A percentile compares a stretch with the other conserved stretches of the same genome.
phyloP scores from a whole-genome alignment of 1,139 yeast species.

The Kurtzmaniella quercitrusa region DNA sequence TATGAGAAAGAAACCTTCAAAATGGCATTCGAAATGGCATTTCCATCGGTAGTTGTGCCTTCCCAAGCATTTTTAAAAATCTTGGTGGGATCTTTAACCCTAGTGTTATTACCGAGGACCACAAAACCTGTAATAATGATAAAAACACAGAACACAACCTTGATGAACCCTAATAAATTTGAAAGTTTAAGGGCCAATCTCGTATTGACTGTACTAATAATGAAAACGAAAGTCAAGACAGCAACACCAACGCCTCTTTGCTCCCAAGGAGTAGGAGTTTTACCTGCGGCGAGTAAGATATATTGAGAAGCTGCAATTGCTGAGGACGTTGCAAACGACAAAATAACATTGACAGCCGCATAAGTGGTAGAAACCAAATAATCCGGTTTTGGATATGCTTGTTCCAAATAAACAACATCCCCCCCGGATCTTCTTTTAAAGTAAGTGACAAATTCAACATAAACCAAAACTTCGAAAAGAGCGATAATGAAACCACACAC shows the following conservation, averaged over 20 bases:
- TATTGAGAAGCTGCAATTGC: slow-evolving; percentile 41
- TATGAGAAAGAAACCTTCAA: slow-evolving; percentile 40
- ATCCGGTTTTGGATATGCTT: slow-evolving; percentile 37
- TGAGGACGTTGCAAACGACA: slow-evolving; percentile 37
- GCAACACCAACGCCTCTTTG: slow-evolving; percentile 41
- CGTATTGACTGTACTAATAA: slow-evolving; percentile 25
- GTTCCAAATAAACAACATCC: slow-evolving; percentile 41
- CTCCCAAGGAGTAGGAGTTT: slow-evolving; percentile 32
- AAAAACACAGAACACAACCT: slow-evolving; percentile 33
- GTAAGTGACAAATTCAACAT: slow-evolving; percentile 37
- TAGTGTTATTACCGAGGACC: slow-evolving; percentile 36
- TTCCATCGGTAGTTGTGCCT: slow-evolving; percentile 38
- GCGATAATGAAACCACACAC: slow-evolving; percentile 34
- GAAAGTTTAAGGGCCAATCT: slow-evolving; percentile 29
- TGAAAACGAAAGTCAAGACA: slow-evolving; percentile 25
- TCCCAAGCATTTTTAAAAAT: slow-evolving; percentile 34
- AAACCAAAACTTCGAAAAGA: slow-evolving; percentile 28
- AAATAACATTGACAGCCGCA: slow-evolving; percentile 37
- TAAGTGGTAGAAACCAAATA: slow-evolving; percentile 37
- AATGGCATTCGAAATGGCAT: slow-evolving; percentile 38
- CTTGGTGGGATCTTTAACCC: slow-evolving; percentile 25
- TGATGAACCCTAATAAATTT: slow-evolving; percentile 34
- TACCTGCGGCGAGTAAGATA: slow-evolving; percentile 33
- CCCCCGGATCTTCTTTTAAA: slow-evolving; percentile 37
- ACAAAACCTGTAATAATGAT: slow-evolving; percentile 34